Base-by-base conservation (phyloP, 768 basidiomycete species). In the Termitomyces eurrhizus region DNA sequence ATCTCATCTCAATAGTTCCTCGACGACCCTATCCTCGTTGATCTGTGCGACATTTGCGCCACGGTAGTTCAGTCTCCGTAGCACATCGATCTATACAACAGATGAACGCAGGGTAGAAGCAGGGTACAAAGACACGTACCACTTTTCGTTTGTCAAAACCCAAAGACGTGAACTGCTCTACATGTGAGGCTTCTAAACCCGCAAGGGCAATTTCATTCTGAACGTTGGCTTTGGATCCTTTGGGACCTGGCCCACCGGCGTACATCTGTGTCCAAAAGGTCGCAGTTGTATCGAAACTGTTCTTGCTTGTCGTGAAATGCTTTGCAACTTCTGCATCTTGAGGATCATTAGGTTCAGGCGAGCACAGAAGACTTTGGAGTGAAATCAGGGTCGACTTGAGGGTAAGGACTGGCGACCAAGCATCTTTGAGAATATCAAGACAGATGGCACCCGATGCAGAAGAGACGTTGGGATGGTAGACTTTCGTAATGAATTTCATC, bases 271-370 rank as follows among this genome's bases (percentile, higher is more conserved):
- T 92, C 95, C 95, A 98, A 72, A 95, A 95, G 44, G 84, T 81
- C 59, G 95, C 95, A 4, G 95, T 98, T 42, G 90, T 90, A 60
- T 95, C 92, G 65, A 98, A 98, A 67, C 89, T 88, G 29, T 77
- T 75, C 71, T 89, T 89, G 72, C 89, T 92, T 13, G 94, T 93
- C 73, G 92, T 90, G 68, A 92, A 98, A 70, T 97, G 96, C 72
- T 97, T 98, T 13, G 95, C 95, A 12, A 98, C 95, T 75, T 98
- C 95, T 0, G 95, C 96, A 69, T 98, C 96, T 75, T 98, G 95
- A 0, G 95, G 96, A 70, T 98, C 96, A 64, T 90, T 92, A 8
- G 96, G 95, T 70, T 97, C 94, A 0, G 96, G 96, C 9, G 89
- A 90, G 73, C 94, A 96, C 18, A 98, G 80, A 26, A 98, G 80